A percentile compares a stretch with the other conserved stretches of the same genome.
Evolutionary conservation across 2,329 filamentous ascomycete species (phyloP).

Genomic region (Venturia carpophila): DNA sequence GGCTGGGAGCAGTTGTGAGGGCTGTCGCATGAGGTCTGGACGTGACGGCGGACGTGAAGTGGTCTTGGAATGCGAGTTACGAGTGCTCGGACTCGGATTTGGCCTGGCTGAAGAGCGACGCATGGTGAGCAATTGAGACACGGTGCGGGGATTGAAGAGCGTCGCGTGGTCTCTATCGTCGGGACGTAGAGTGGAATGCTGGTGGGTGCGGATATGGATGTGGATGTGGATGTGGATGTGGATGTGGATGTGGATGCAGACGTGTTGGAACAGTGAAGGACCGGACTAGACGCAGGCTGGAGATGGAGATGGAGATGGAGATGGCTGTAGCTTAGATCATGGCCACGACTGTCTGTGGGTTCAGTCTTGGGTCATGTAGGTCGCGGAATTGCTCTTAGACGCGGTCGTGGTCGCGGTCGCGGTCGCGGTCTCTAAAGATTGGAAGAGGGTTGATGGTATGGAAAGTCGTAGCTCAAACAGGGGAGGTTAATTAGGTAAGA

Average conservation of each 20-base stretch:
- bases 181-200: constrained; percentile 1
- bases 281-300: no score
- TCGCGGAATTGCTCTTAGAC: no score
- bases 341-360: not conserved
- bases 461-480: no score
- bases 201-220: not conserved
- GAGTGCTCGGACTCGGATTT: not conserved
- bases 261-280: no score
- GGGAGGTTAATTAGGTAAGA: no score
- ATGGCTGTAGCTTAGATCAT: not conserved
- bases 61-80: constrained; percentile 12
- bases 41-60: constrained; percentile 3
- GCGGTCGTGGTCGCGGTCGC: no score
- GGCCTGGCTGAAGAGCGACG: not conserved
- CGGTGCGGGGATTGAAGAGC: not conserved
- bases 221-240: no score
- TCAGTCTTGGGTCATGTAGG: no score
- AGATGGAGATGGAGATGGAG: not conserved
- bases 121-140: constrained; percentile 10
- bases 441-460: no score
- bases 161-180: not conserved
- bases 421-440: no score
- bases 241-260: no score
- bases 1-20: constrained; percentile 60
- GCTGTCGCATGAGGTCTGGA: constrained; percentile 24